Percentiles rank a stretch among this genome's conserved stretches.
These are phyloP conservation scores for Colletotrichum cuscutae DNA, from an alignment of 2,329 filamentous ascomycete genomes.

Conservation along the genomic window DNA sequence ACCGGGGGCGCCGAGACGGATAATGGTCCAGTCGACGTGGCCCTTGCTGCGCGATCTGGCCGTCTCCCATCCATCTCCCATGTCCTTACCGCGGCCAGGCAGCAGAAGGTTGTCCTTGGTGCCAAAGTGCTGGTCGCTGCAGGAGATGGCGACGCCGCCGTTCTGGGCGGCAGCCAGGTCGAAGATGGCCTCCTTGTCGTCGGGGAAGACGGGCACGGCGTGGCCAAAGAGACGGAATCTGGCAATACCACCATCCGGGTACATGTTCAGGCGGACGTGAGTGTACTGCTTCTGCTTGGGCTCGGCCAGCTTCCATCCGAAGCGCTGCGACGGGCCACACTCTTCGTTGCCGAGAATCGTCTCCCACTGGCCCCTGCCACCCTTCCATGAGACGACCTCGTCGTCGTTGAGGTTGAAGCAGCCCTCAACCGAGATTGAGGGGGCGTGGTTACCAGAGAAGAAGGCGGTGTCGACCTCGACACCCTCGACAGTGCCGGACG, in stretches of 20 bases:
- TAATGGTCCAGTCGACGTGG: slow-evolving; percentile 85
- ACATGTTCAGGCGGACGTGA: slow-evolving; percentile 85
- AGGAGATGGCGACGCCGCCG: slow-evolving; percentile 78
- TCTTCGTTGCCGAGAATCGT: slow-evolving; percentile 75
- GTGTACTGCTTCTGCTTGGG: slow-evolving; percentile 76
- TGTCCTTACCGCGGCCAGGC: slow-evolving; percentile 82
- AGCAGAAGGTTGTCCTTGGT: slow-evolving; percentile 84
- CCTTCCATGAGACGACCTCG: slow-evolving; percentile 72
- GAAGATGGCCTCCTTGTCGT: slow-evolving; percentile 71
- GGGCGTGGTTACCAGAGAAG: slow-evolving; percentile 86
- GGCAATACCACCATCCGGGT: slow-evolving; percentile 85
- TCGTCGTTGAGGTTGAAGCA: slow-evolving; percentile 74
- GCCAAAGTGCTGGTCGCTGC: slow-evolving; percentile 87
- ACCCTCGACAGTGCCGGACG: slow-evolving; percentile 77
- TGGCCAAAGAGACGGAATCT: slow-evolving; percentile 82
- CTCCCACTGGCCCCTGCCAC: slow-evolving; percentile 73
- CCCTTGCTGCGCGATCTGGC: slow-evolving; percentile 76
- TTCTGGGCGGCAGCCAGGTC: slow-evolving; percentile 84
- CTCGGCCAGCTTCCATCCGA: slow-evolving; percentile 74
- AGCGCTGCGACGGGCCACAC: slow-evolving; percentile 78
- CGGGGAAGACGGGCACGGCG: slow-evolving; percentile 80
- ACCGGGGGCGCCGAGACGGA: slow-evolving; percentile 75
- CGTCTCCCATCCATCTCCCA: slow-evolving; percentile 92
- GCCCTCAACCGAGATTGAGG: slow-evolving; percentile 81
- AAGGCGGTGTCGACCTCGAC: slow-evolving; percentile 84